Evolutionary conservation across 2,329 filamentous ascomycete species (phyloP).

Genomic region (Xylaria sp.): DNA sequence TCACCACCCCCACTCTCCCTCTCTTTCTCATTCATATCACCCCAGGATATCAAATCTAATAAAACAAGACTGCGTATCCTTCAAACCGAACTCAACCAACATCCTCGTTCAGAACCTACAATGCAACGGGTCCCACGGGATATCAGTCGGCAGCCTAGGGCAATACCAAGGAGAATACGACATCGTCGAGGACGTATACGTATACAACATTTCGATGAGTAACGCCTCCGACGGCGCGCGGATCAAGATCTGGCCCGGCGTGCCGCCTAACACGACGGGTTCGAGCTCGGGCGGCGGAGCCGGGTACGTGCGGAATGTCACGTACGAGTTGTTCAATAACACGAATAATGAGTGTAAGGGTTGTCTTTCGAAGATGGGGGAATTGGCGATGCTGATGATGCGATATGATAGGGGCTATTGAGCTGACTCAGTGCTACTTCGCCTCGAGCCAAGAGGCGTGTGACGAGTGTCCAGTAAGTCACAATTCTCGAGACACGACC

Average conservation of each 20-base stretch:
- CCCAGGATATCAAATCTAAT: neutral
- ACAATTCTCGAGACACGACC: constrained; percentile 41
- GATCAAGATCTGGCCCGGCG: constrained; percentile 71
- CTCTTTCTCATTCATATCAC: neutral
- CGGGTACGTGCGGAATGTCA: constrained; percentile 70
- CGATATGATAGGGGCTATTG: constrained; percentile 28
- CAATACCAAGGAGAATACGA: constrained; percentile 68
- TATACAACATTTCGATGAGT: constrained; percentile 60
- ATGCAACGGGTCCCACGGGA: constrained; percentile 72
- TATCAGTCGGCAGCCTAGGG: constrained; percentile 69
- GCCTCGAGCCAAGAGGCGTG: constrained; percentile 35
- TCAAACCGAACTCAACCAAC: constrained; percentile 71
- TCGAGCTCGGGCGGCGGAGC: constrained; percentile 69
- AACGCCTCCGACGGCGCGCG: constrained; percentile 68
- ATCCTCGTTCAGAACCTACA: constrained; percentile 68
- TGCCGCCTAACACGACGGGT: constrained; percentile 57
- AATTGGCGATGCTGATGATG: neutral
- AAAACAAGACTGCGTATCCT: constrained; percentile 66
- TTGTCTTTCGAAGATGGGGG: no score
- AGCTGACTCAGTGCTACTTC: constrained; percentile 38
- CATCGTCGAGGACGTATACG: constrained; percentile 68
- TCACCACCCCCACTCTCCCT: neutral
- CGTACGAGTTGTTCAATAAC: constrained; percentile 66
- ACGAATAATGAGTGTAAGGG: constrained; percentile 67
- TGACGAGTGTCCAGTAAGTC: constrained; percentile 31